Evolutionary conservation across 768 basidiomycete genomes (phyloP).

Genomic region (Kwoniella sp.): DNA sequence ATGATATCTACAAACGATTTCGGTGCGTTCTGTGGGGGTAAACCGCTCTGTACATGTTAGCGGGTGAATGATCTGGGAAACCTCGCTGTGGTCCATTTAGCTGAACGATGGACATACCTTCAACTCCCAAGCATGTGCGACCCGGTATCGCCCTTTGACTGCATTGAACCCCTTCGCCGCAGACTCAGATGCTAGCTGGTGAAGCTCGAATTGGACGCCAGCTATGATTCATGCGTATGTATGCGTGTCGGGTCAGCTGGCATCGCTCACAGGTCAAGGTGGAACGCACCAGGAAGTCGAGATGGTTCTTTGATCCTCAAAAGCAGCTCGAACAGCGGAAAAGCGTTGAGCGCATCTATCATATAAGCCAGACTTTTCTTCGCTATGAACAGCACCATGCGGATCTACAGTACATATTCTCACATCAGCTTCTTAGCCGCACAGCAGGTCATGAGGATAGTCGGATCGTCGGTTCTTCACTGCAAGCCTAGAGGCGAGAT

Average conservation of each 20-base stretch:
- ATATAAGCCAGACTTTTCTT: constrained; percentile 68
- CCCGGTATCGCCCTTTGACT: background rate
- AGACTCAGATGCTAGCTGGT: background rate
- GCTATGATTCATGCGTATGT: constrained; percentile 1
- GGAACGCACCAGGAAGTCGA: constrained; percentile 77
- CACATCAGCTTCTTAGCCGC: too few relatives aligned
- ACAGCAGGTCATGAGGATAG: too few relatives aligned
- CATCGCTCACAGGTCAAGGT: too few relatives aligned
- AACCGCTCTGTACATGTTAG: too few relatives aligned
- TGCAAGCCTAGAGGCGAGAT: too few relatives aligned
- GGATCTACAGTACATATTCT: too few relatives aligned
- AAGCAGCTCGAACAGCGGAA: constrained; percentile 86
- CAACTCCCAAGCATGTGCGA: constrained; percentile 16
- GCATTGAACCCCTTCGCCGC: background rate
- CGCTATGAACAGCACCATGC: constrained; percentile 62
- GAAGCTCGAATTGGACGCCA: constrained; percentile 16
- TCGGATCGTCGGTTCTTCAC: too few relatives aligned
- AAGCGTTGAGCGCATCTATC: constrained; percentile 83
- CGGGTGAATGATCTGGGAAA: too few relatives aligned
- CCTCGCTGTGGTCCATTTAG: too few relatives aligned
- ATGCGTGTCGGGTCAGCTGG: too few relatives aligned
- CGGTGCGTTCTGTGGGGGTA: constrained; percentile 16
- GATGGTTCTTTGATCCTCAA: constrained; percentile 78
- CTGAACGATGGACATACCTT: constrained; percentile 25
- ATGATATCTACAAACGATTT: constrained; percentile 12